Conservation (phyloP, 345 rosid species). For the Bruguiera parviflora region DNA sequence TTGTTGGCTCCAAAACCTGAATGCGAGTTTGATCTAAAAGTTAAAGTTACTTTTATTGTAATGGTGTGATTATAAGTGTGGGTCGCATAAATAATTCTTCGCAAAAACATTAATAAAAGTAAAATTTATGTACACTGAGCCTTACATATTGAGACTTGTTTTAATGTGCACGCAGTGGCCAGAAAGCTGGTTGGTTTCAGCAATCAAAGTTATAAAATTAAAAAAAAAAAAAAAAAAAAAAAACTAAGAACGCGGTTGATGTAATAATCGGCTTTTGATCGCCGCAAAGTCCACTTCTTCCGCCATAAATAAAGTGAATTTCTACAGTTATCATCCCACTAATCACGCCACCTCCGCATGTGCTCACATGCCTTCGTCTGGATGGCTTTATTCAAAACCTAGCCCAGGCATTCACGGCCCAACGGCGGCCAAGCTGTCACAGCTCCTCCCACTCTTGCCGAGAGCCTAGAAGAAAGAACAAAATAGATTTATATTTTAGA, state of each 20-base stretch:
- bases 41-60: no score
- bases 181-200: not conserved
- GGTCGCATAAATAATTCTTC: no score
- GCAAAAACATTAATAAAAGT: no score
- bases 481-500: no score
- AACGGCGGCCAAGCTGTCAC: constrained; percentile 30
- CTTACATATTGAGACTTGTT: no score
- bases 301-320: not conserved
- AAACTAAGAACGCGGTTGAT: constrained; percentile 6
- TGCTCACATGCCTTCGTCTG: constrained; percentile 44
- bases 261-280: constrained; percentile 2
- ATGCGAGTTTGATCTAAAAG: no score
- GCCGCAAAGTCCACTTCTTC: constrained; percentile 17
- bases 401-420: constrained; percentile 27
- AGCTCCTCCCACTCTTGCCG: constrained; percentile 24
- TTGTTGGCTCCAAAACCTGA: no score
- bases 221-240: no score
- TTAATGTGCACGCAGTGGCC: no score
- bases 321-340: constrained; percentile 10
- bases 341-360: constrained; percentile 35
- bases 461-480: not conserved
- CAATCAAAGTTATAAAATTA: not conserved
- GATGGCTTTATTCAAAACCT: constrained; percentile 18
- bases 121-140: no score
- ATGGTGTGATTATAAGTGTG: no score